Evolutionary conservation across 2,329 filamentous ascomycete genomes (phyloP).

Genomic region (Geosmithia flava): DNA sequence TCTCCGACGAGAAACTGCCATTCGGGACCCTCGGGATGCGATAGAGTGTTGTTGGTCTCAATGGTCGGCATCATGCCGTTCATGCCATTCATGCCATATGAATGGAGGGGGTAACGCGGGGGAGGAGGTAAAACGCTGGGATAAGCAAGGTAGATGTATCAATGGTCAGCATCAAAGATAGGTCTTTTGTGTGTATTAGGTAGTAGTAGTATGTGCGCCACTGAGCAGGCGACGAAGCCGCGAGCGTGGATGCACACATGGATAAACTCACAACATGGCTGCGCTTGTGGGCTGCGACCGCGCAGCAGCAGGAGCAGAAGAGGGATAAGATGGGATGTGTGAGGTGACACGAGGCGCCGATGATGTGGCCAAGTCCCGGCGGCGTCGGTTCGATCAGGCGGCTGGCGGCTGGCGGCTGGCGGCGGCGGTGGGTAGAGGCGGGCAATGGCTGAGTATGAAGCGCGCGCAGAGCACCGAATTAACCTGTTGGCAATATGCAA

Average conservation of each 20-base stretch:
- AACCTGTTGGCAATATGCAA: no score
- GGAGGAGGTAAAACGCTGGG: slow-evolving; percentile 73
- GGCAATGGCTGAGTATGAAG: no score
- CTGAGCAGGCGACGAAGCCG: no score
- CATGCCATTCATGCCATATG: slow-evolving; percentile 57
- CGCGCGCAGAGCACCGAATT: no score
- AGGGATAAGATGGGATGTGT: background rate
- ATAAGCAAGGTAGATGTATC: background rate
- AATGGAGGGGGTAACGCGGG: slow-evolving; percentile 65
- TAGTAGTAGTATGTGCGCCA: no score
- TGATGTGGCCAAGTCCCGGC: background rate
- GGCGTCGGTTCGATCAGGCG: no score
- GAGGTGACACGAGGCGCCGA: background rate
- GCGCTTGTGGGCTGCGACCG: background rate
- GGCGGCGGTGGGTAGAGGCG: no score
- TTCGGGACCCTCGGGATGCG: slow-evolving; percentile 68
- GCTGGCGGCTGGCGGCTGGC: no score
- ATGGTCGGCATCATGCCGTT: slow-evolving; percentile 63
- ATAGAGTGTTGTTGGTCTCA: slow-evolving; percentile 87
- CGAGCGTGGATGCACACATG: background rate
- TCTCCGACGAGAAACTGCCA: slow-evolving; percentile 89
- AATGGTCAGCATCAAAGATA: background rate
- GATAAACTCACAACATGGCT: slow-evolving; percentile 14
- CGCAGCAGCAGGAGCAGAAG: background rate
- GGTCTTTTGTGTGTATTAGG: no score